Evolutionary conservation across 176 grass and related monocot genomes (phyloP).

Genomic region (Poa pratensis): DNA sequence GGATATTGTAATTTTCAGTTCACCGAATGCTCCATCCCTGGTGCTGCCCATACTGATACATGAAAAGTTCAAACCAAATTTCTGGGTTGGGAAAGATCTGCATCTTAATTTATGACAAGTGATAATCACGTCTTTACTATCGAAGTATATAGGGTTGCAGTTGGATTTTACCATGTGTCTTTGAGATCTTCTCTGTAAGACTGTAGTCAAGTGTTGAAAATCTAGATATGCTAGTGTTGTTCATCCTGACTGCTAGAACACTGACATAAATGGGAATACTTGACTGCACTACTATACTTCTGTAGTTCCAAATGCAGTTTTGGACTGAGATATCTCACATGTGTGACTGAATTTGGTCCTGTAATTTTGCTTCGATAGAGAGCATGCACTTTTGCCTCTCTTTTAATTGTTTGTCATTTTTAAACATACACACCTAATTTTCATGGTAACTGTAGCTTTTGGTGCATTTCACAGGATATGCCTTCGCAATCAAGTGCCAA

Average conservation of each 20-base stretch:
- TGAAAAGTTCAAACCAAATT: background rate
- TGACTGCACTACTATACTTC: background rate
- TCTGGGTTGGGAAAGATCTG: background rate
- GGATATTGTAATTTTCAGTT: background rate
- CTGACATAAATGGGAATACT: background rate
- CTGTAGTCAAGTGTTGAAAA: background rate
- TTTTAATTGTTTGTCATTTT: background rate
- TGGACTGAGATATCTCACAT: background rate
- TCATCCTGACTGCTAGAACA: background rate
- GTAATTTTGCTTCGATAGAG: background rate
- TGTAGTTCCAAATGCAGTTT: background rate
- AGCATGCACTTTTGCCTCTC: background rate
- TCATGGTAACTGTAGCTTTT: background rate
- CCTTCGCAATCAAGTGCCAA: background rate
- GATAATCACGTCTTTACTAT: background rate
- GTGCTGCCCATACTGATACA: background rate
- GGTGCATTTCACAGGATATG: background rate
- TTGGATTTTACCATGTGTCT: background rate
- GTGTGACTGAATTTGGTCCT: background rate
- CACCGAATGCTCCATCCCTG: background rate
- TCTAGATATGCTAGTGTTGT: background rate
- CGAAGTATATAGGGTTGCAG: background rate
- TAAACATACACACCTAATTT: background rate
- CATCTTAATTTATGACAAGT: background rate
- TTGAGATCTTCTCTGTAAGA: slow-evolving; percentile 5